These are phyloP conservation scores for Lentithecium fluviatile DNA, from an alignment of 495 filamentous ascomycete species.

Conservation along the genomic window DNA sequence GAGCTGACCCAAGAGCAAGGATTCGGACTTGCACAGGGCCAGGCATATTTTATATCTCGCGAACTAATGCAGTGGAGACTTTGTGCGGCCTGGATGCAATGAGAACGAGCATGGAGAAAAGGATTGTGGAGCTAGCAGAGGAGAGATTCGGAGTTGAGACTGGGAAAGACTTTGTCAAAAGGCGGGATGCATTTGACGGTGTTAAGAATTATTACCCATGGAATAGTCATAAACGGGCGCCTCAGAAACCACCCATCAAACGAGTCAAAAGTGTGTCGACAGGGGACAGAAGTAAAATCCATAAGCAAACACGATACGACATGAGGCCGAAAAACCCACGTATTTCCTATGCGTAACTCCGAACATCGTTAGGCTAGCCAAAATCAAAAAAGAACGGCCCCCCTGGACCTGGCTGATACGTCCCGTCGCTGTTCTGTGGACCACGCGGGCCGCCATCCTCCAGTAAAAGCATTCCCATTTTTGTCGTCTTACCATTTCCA, in stretches of 20 bases:
- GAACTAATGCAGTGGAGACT: not conserved
- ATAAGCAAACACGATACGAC: not conserved
- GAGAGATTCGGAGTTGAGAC: constrained; percentile 9
- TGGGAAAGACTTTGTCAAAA: constrained; percentile 1
- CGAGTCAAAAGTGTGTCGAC: not conserved
- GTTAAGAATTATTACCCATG: not conserved
- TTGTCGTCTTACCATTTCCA: not conserved
- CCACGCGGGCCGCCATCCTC: too few relatives aligned
- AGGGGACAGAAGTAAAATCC: not conserved
- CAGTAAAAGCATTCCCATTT: constrained; percentile 1
- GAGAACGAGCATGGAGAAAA: not conserved
- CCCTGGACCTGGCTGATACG: not conserved
- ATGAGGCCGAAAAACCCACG: not conserved
- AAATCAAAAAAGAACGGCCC: constrained; percentile 8
- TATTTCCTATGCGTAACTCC: too few relatives aligned
- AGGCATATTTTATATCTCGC: not conserved
- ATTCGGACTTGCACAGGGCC: not conserved
- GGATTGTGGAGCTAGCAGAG: constrained; percentile 12
- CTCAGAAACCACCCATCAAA: not conserved
- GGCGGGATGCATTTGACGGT: constrained; percentile 6
- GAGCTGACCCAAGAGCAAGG: constrained; percentile 1
- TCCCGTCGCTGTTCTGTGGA: not conserved
- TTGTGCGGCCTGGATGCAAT: constrained; percentile 8
- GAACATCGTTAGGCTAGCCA: too few relatives aligned
- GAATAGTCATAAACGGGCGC: not conserved